phyloP scores from a whole-genome alignment of 2,329 filamentous ascomycete species.

The Phialophora verrucosa region DNA sequence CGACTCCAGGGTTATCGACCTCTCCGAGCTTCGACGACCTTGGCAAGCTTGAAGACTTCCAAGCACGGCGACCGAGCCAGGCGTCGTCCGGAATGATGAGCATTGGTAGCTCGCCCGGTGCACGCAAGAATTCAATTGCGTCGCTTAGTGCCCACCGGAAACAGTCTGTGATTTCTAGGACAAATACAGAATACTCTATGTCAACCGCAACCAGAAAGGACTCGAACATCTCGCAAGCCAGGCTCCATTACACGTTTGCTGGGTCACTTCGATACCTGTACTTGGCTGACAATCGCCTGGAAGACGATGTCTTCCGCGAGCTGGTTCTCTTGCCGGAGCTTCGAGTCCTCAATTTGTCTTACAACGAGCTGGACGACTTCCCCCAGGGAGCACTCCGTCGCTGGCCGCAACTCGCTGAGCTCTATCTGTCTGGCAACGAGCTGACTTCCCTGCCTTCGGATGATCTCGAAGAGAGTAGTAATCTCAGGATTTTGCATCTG shows the following conservation, averaged over 20 bases:
- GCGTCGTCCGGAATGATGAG: constrained; percentile 76
- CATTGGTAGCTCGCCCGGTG: constrained; percentile 73
- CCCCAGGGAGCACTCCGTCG: constrained; percentile 84
- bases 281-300: constrained; percentile 89
- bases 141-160: constrained; percentile 84
- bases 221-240: constrained; percentile 75
- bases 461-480: constrained; percentile 87
- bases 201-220: constrained; percentile 76
- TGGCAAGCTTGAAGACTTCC: constrained; percentile 66
- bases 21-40: constrained; percentile 81
- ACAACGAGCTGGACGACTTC: constrained; percentile 92
- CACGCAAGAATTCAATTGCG: constrained; percentile 81
- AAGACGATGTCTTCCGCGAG: constrained; percentile 95
- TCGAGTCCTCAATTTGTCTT: constrained; percentile 87
- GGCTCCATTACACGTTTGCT: constrained; percentile 84
- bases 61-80: constrained; percentile 79
- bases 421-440: constrained; percentile 95
- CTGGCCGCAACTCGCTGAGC: constrained; percentile 87
- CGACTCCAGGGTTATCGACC: constrained; percentile 58
- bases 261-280: constrained; percentile 82
- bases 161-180: constrained; percentile 78
- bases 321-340: constrained; percentile 81
- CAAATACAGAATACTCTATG: constrained; percentile 62
- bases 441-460: constrained; percentile 89
- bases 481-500: constrained; percentile 88